Conservation (phyloP, 129 eudicot genomes). For the Heracleum sosnowskyi region DNA sequence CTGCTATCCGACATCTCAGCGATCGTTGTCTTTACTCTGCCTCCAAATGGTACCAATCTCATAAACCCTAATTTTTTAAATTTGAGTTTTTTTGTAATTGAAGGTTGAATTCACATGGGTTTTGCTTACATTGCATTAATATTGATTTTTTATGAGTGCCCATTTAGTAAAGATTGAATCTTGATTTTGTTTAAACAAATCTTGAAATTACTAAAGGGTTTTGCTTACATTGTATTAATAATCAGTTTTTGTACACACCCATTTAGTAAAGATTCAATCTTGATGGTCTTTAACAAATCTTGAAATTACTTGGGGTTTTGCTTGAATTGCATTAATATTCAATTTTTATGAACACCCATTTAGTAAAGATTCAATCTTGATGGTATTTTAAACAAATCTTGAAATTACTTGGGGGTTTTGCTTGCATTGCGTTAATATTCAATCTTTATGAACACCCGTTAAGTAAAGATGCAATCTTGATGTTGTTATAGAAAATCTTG, state of each 20-base stretch:
- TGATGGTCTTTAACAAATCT: neutral
- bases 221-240: neutral
- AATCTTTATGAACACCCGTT: neutral
- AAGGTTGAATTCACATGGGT: neutral
- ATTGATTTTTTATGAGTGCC: neutral
- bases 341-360: neutral
- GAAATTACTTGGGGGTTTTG: neutral
- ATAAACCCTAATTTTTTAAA: neutral
- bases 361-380: neutral
- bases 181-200: neutral
- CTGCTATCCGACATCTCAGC: slow-evolving; percentile 78
- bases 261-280: neutral
- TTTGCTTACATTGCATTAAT: neutral
- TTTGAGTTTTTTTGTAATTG: neutral
- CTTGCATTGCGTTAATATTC: neutral
- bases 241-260: neutral
- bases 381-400: neutral
- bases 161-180: neutral
- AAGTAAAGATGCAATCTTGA: neutral
- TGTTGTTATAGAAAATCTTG: neutral
- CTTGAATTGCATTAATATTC: neutral
- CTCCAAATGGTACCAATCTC: slow-evolving; percentile 64
- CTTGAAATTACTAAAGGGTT: neutral
- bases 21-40: slow-evolving; percentile 92
- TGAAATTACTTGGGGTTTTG: neutral